Base-by-base conservation (phyloP, 1,284 basidiomycete genomes). In the Ceratobasidium sp. region DNA sequence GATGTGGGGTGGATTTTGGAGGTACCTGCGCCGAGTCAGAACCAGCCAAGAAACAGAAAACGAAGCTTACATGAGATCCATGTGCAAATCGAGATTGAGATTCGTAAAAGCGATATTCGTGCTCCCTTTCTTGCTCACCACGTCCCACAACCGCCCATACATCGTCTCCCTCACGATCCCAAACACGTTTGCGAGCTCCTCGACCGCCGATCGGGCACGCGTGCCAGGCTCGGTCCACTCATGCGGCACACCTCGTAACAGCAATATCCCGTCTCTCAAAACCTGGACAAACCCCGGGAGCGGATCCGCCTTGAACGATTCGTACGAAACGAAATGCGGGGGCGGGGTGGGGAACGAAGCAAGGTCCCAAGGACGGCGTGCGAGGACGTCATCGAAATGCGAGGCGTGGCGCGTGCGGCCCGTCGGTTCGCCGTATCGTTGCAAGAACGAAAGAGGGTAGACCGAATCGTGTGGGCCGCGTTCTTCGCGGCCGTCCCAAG, bases 31-130 rank as follows among this genome's bases (percentile, higher is more conserved):
- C 41, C 48, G 76, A 64, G 16, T 43, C n/a, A 14, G 14, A n/a
- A 24, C 48, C 8, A 24, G 16, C 4, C 9, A 49, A 29, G 49
- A 14, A 37, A 62, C 62, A 22, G 27, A 34, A 53, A 37, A 19
- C 16, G 19, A n/a, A 49, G 85, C 93, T 77, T 78, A 96, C 94
- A 93, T 82, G 0, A 98, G 83, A 83, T 98, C 96, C 92, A 96
- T 95, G 80, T 98, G 97, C 24, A 97, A 81, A 0, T 92, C 96
- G 1, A 99, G 85, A 78, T 94, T 88, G n/a, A 98, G 85, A 81
- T 95, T 92, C 7, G 97, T 99, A 81, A 98, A 98, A 1, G 97
- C 97, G 75, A 99, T 95, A 82, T 99, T 99, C 78, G 87, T 89
- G 78, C 92, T 93, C 74, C 92, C 85, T 58, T 83, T 83, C 54